Conservation (phyloP, 2,329 filamentous ascomycete species). For the Nemania diffusa region DNA sequence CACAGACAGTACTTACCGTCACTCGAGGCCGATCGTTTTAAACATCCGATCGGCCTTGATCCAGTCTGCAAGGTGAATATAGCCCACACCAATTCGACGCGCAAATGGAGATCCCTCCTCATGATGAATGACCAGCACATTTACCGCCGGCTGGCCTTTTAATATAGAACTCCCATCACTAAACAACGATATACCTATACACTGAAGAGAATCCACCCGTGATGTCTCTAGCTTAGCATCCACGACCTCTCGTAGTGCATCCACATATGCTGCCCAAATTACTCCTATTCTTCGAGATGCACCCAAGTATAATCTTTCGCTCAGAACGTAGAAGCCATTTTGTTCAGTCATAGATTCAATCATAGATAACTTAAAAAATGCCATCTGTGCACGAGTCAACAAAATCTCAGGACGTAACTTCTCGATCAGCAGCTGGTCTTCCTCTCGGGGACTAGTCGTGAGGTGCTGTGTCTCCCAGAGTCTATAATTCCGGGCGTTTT, state of each 20-base stretch:
- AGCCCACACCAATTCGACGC: conserved; percentile 9
- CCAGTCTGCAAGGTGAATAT: conserved; percentile 6
- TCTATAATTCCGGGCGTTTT: neutral
- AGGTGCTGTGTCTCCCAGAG: conserved; percentile 8
- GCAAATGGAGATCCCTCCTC: conserved; percentile 6
- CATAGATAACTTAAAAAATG: too few relatives aligned
- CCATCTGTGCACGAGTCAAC: conserved; percentile 24
- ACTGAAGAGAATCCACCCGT: neutral
- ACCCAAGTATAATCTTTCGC: neutral
- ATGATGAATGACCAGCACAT: conserved; percentile 15
- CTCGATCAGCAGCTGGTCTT: neutral
- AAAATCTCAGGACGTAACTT: conserved; percentile 9
- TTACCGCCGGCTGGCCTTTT: neutral
- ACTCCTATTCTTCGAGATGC: conserved; percentile 2
- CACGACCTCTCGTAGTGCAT: neutral
- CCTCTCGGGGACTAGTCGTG: neutral
- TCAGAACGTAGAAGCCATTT: too few relatives aligned
- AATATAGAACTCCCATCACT: neutral
- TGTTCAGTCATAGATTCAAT: too few relatives aligned
- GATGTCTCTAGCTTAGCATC: neutral
- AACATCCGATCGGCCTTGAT: neutral
- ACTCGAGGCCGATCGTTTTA: conserved; percentile 5
- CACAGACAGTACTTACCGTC: neutral
- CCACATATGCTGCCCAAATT: neutral
- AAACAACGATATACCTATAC: conserved; percentile 9